phyloP scores from a whole-genome alignment of 345 rosid species.

The Pistacia atlantica region DNA sequence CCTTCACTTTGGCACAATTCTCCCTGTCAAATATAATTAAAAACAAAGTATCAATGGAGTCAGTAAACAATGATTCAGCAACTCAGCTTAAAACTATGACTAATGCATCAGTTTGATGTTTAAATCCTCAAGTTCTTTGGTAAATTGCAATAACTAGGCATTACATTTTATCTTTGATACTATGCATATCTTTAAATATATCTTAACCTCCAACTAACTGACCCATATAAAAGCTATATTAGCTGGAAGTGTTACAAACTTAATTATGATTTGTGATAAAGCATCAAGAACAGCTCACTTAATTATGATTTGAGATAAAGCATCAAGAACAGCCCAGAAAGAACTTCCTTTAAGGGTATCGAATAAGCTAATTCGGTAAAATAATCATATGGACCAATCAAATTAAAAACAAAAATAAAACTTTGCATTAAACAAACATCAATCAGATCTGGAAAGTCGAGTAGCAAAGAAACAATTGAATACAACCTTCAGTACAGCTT shows the following conservation, averaged over 20 bases:
- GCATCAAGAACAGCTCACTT: background rate
- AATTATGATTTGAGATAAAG: background rate
- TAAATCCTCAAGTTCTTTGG: background rate
- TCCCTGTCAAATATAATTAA: constrained; percentile 49
- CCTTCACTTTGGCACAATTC: constrained; percentile 64
- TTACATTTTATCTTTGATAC: background rate
- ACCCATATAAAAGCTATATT: background rate
- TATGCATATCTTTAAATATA: background rate
- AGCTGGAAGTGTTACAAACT: background rate
- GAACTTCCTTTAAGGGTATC: background rate
- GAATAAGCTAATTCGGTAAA: background rate
- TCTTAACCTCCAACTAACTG: background rate
- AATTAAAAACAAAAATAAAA: constrained; percentile 11
- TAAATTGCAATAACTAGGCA: background rate
- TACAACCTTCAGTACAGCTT: constrained; percentile 83
- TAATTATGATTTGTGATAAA: background rate
- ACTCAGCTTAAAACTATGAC: background rate
- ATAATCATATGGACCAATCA: background rate
- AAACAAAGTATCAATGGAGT: constrained; percentile 8
- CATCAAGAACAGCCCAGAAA: background rate
- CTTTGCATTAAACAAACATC: background rate
- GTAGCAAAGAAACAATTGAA: constrained; percentile 9
- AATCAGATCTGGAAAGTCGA: background rate
- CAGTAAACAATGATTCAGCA: background rate
- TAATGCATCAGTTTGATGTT: background rate